These are phyloP conservation scores for Penicillium crustosum DNA, from an alignment of 2,329 filamentous ascomycete species.

Conservation along the genomic window DNA sequence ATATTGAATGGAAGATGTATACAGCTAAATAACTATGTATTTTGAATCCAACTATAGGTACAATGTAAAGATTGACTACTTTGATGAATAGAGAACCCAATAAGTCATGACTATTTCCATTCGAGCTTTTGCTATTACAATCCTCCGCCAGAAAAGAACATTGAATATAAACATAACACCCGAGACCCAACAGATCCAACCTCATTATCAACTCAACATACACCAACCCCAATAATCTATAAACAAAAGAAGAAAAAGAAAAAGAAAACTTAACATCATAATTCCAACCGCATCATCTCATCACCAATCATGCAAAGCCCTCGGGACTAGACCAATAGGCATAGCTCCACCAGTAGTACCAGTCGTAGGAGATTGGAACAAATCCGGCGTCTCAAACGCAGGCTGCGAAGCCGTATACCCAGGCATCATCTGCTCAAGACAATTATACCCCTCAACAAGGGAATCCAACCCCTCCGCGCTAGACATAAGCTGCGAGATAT, in stretches of 20 bases:
- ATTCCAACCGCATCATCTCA: not conserved
- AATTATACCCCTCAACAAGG: constrained; percentile 27
- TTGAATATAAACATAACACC: not conserved
- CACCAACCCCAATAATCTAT: not conserved
- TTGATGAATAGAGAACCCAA: not conserved
- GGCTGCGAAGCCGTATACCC: constrained; percentile 18
- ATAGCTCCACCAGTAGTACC: constrained; percentile 23
- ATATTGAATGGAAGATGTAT: not conserved
- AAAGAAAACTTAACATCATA: too few relatives aligned
- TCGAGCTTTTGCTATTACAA: not conserved
- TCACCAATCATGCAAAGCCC: constrained; percentile 27
- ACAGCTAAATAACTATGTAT: not conserved
- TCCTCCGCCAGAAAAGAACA: not conserved
- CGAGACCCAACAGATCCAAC: not conserved
- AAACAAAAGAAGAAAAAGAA: not conserved
- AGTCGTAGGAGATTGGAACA: constrained; percentile 18
- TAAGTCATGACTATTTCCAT: not conserved
- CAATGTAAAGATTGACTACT: not conserved
- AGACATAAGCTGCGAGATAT: constrained; percentile 26
- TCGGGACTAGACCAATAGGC: constrained; percentile 25
- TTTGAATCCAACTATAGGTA: not conserved
- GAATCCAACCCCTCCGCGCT: constrained; percentile 20
- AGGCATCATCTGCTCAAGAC: constrained; percentile 30
- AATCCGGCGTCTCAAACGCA: constrained; percentile 17
- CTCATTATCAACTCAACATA: not conserved